phyloP scores from a whole-genome alignment of 805 yeast species.

The Candida maris region DNA sequence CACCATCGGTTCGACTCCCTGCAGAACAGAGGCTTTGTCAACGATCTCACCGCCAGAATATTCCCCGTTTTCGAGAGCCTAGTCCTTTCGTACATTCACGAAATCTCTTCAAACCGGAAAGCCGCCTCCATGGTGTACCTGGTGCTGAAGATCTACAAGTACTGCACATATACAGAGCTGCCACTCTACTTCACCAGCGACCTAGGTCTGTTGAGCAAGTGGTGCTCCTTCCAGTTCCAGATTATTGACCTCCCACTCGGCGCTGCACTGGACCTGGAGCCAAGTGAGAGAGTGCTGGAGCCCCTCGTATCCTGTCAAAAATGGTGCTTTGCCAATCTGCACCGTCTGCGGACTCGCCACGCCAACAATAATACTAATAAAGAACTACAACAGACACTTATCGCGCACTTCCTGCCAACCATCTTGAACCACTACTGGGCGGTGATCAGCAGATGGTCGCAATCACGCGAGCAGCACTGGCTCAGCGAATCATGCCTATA shows the following conservation, averaged over 20 bases:
- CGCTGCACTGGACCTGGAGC: constrained; percentile 41
- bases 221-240: constrained; percentile 71
- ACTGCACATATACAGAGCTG: constrained; percentile 66
- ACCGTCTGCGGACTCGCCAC: constrained; percentile 63
- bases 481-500: constrained; percentile 58
- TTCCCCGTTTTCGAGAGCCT: constrained; percentile 64
- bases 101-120: constrained; percentile 28
- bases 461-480: constrained; percentile 46
- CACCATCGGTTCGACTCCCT: constrained; percentile 69
- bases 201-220: constrained; percentile 45
- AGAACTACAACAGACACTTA: constrained; percentile 35
- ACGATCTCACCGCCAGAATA: constrained; percentile 48
- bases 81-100: constrained; percentile 44
- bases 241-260: constrained; percentile 49
- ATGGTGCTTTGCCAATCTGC: constrained; percentile 80
- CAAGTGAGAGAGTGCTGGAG: constrained; percentile 42
- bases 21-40: constrained; percentile 45
- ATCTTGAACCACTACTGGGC: constrained; percentile 56
- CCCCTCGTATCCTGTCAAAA: constrained; percentile 69
- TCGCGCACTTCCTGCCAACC: constrained; percentile 63
- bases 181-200: constrained; percentile 56
- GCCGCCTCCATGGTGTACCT: constrained; percentile 66
- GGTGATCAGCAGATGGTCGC: constrained; percentile 70
- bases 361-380: constrained; percentile 23
- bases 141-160: constrained; percentile 73